Evolutionary conservation across 2,329 filamentous ascomycete genomes (phyloP), one percentile per base, ranked within the genome.

Genomic region (Gaeumannomyces tritici): DNA sequence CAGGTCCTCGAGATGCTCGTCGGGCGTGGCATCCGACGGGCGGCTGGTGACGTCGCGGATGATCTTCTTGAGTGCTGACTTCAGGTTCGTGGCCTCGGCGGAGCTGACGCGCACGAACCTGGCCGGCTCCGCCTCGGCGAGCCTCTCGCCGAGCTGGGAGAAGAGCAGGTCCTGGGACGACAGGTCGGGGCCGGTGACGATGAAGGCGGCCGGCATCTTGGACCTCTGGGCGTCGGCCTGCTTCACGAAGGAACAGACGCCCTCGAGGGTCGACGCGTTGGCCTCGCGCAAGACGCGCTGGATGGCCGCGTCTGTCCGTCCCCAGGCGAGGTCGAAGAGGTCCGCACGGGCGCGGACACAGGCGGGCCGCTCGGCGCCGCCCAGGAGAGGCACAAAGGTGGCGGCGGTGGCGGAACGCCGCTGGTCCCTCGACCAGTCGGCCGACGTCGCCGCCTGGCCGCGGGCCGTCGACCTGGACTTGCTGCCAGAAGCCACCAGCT

Each of bases 131-230:
- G 72, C 60, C 79, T 72, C 64, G 68, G 76, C 74, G n/a, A 87
- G 74, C n/a, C 75, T 75, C 63, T 84, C 81, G 15, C 83, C 81
- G 13, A 93, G 75, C 71, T 91, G 88, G 63, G 85, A 79, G 67
- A 92, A 92, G 18, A 63, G 79, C 15, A 89, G 78, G 55, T 86
- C 83, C 71, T 92, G 89, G 1, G 88, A 89, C 47, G 89, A 87
- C 67, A 92, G 88, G 66, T 90, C 91, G 9, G 90, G 89, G 0
- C 90, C 91, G 11, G 89, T 89, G 63, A 91, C 83, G 67, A 93
- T 85, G 67, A 93, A 87, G 2, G 84, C 88, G 9, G 88, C 83
- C 0, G 88, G 86, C 54, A 91, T 82, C 70, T 82, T 83, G 59
- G 77, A 51, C n/a, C 55, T 71, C 61, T 68, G 66, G 60, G 57